phyloP scores from a whole-genome alignment of 2,329 filamentous ascomycete genomes.

The Cryphonectria radicalis region DNA sequence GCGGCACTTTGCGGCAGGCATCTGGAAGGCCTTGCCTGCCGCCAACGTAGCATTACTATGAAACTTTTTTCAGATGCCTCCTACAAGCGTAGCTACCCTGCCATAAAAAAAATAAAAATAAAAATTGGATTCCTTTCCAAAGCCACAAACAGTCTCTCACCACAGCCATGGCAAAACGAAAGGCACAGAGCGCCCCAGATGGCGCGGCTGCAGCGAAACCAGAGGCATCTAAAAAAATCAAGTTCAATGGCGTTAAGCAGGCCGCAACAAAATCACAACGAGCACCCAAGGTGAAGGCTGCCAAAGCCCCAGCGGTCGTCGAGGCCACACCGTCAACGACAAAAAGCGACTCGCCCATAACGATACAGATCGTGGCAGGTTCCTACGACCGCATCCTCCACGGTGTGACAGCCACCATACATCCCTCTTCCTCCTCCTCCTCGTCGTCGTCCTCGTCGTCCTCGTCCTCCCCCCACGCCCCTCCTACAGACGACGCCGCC shows the following conservation, averaged over 20 bases:
- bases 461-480: not conserved
- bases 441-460: too few species aligned
- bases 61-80: constrained; percentile 6
- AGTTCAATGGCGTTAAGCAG: constrained; percentile 8
- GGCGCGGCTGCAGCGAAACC: constrained; percentile 26
- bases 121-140: not conserved
- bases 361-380: constrained; percentile 88
- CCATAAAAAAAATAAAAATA: not conserved
- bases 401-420: constrained; percentile 79
- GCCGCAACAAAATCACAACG: constrained; percentile 16
- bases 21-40: not conserved
- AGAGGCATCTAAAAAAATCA: constrained; percentile 20
- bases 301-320: constrained; percentile 17
- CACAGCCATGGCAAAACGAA: constrained; percentile 37
- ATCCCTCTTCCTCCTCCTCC: constrained; percentile 38
- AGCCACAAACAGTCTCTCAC: not conserved
- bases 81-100: not conserved
- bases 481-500: constrained; percentile 6
- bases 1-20: not conserved
- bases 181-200: constrained; percentile 35
- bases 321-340: constrained; percentile 45
- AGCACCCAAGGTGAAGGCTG: constrained; percentile 30
- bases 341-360: constrained; percentile 18
- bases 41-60: not conserved
- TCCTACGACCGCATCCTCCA: constrained; percentile 95